A percentile compares a stretch with the other conserved stretches of the same genome.
Evolutionary conservation across 129 eudicot species (phyloP).

Genomic region (Glebionis coronaria): DNA sequence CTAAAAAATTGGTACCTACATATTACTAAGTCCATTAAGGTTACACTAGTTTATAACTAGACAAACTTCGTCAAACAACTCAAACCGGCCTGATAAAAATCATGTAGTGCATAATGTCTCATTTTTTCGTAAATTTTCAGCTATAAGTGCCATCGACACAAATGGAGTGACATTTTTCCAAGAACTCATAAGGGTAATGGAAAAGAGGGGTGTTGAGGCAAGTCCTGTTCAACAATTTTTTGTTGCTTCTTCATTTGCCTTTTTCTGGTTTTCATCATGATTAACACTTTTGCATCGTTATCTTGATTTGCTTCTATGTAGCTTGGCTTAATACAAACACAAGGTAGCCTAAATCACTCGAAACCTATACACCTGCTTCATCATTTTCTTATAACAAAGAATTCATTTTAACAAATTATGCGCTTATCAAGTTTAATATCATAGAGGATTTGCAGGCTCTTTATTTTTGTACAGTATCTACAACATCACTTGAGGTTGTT

Average conservation of each 20-base stretch:
- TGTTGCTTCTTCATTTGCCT: not conserved
- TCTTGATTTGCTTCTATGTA: too few relatives aligned
- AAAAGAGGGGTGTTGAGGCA: conserved; percentile 65
- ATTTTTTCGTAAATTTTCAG: conserved; percentile 32
- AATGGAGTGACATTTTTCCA: conserved; percentile 71
- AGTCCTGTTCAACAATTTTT: conserved; percentile 21
- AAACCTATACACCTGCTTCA: too few relatives aligned
- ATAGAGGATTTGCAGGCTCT: too few relatives aligned
- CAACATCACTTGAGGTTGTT: too few relatives aligned
- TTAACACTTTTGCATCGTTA: not conserved
- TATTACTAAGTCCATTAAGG: not conserved
- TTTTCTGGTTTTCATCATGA: not conserved
- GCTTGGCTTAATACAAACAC: too few relatives aligned
- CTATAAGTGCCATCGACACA: conserved; percentile 79
- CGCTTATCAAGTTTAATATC: too few relatives aligned
- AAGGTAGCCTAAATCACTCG: too few relatives aligned
- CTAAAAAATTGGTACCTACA: too few relatives aligned
- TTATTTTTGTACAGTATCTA: too few relatives aligned
- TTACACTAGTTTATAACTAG: not conserved
- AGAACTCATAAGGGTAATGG: conserved; percentile 63
- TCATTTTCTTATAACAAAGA: too few relatives aligned
- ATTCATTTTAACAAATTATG: too few relatives aligned
- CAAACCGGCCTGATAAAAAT: not conserved
- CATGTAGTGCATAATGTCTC: not conserved
- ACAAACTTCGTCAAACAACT: not conserved